Percentiles rank a stretch among this genome's conserved stretches.
These are phyloP conservation scores for Bromus sterilis DNA, from an alignment of 176 grass and related monocot genomes.

Conservation along the genomic window DNA sequence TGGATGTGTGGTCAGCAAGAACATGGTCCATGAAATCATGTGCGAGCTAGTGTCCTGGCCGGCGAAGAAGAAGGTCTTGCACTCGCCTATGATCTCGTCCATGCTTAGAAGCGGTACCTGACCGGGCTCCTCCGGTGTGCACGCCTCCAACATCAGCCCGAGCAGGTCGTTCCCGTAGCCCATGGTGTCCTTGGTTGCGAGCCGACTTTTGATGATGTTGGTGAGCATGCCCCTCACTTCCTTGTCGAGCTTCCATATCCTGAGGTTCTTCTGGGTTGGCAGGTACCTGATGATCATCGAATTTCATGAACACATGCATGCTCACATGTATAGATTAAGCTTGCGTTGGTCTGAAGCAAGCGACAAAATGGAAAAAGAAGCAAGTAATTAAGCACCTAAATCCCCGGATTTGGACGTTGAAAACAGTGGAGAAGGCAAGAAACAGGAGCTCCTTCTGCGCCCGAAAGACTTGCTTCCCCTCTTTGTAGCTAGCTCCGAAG, in stretches of 20 bases:
- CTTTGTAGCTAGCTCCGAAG: slow-evolving; percentile 12
- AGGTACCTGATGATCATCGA: neutral
- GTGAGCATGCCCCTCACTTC: neutral
- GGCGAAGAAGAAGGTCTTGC: slow-evolving; percentile 35
- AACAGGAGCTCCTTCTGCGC: neutral
- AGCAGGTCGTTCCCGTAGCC: slow-evolving; percentile 14
- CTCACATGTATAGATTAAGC: neutral
- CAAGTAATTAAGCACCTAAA: neutral
- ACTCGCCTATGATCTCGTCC: slow-evolving; percentile 24
- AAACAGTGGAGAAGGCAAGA: neutral
- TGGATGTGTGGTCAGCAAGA: slow-evolving; percentile 13
- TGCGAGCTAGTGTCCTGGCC: slow-evolving; percentile 34
- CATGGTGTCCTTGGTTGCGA: neutral
- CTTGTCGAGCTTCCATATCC: neutral
- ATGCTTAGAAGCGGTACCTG: neutral
- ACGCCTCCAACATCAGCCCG: slow-evolving; percentile 7
- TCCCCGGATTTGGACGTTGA: neutral
- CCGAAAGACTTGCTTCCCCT: neutral
- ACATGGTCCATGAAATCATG: slow-evolving; percentile 32
- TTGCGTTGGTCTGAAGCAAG: neutral
- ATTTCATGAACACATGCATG: neutral
- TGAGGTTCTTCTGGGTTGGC: neutral
- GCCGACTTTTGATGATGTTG: neutral
- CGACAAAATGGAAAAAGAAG: neutral
- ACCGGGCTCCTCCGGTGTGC: neutral